phyloP scores from a whole-genome alignment of 2,329 filamentous ascomycete species.

The Xylaria sp. region DNA sequence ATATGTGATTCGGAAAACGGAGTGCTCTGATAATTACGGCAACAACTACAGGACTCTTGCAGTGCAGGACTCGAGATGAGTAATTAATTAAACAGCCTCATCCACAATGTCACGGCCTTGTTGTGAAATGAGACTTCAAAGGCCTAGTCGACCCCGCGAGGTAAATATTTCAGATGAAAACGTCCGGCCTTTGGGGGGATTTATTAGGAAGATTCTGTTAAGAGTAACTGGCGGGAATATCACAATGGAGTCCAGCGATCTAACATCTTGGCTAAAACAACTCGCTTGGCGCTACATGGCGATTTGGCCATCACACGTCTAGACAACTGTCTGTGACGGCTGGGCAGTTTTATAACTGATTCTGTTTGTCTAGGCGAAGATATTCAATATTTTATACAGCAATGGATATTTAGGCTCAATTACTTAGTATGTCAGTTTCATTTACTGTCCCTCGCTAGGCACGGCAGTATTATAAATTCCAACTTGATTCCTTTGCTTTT shows the following conservation, averaged over 20 bases:
- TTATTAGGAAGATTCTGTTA: not conserved
- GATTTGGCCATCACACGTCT: constrained; percentile 27
- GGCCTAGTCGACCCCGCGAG: too few relatives aligned
- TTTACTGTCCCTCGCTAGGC: constrained; percentile 43
- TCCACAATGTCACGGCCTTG: constrained; percentile 45
- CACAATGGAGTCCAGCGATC: constrained; percentile 35
- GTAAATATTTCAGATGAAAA: not conserved
- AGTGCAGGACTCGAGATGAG: not conserved
- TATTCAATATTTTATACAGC: not conserved
- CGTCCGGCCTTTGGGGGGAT: not conserved
- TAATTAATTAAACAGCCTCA: not conserved
- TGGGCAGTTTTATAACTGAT: constrained; percentile 29
- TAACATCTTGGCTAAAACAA: constrained; percentile 46
- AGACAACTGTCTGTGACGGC: constrained; percentile 28
- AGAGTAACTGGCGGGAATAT: not conserved
- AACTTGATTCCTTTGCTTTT: too few relatives aligned
- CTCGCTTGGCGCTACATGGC: constrained; percentile 43
- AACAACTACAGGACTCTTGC: not conserved
- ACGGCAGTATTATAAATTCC: too few relatives aligned
- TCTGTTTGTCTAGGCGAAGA: constrained; percentile 2
- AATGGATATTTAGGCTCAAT: constrained; percentile 10
- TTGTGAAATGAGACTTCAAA: constrained; percentile 11
- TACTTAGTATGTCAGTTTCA: too few relatives aligned
- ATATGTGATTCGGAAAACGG: too few relatives aligned
- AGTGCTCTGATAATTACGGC: not conserved